Percentiles rank a stretch among this genome's conserved stretches.
Conservation (phyloP, 75 land plant genomes). For the Sequoiadendron giganteum region DNA sequence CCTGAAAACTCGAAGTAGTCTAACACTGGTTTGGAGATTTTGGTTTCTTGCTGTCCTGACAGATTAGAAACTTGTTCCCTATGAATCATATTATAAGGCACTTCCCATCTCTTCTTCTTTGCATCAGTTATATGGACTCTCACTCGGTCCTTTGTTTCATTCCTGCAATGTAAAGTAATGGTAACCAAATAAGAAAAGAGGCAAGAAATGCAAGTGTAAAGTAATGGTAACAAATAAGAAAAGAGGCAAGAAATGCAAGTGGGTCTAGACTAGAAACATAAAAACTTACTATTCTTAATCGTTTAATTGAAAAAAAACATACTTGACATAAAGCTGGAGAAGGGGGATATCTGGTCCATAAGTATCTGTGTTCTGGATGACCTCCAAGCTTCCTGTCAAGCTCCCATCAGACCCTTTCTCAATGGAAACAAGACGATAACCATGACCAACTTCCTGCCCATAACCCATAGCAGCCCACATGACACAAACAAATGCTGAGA, state of each 20-base stretch:
- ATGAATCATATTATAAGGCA: constrained; percentile 68
- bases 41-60: background rate
- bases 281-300: background rate
- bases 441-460: constrained; percentile 10
- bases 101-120: constrained; percentile 70
- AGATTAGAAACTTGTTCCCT: constrained; percentile 30
- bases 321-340: too few relatives aligned
- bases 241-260: background rate
- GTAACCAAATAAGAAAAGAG: background rate
- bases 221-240: background rate
- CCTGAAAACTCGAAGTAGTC: constrained; percentile 24
- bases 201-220: background rate
- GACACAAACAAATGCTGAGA: background rate
- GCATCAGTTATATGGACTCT: constrained; percentile 80
- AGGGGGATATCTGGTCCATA: too few relatives aligned
- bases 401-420: constrained; percentile 14
- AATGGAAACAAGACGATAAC: constrained; percentile 22
- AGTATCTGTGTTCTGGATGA: background rate
- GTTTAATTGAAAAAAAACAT: too few relatives aligned
- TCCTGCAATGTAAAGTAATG: constrained; percentile 25
- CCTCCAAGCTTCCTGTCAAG: constrained; percentile 16
- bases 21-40: background rate
- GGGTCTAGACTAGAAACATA: background rate
- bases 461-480: background rate
- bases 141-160: constrained; percentile 54